Base-by-base conservation (phyloP, 371 early-diverging fungal genomes). In the Dinochytrium kinnereticum region DNA sequence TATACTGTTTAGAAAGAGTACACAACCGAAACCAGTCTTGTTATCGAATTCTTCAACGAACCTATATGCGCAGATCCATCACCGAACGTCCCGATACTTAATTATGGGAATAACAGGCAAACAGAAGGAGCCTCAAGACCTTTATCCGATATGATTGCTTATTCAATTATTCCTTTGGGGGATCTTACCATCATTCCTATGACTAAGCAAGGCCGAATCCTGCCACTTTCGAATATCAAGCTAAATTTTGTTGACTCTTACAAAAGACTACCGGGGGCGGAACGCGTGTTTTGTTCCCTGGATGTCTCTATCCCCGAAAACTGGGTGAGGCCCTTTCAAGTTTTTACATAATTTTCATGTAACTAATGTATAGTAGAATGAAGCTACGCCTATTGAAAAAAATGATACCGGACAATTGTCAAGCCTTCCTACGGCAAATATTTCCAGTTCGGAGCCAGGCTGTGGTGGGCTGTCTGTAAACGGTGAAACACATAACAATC, bases 31-130 rank as follows among this genome's bases (percentile, higher is more conserved):
- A 68, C 73, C 10, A 19, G 64, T 30, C 37, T 78, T 24, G 51
- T 76, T 10, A 70, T 78, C 53, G 79, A 78, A 49, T 64, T 76
- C 7, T 78, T 76, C 40, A 31, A 64, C 26, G 79, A 78, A 34
- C 76, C 79, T 0, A 38, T 38, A 15, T 3, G 64, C 37, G 33
- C 1, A 0, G 68, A 69, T 0, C 53, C 44, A 10, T 50, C 69
- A 28, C 65, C 50, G 30, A 5, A 33, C 33, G 5, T 15, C 3
- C 37, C 68, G 71, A 2, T 5, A 21, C 21, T 34, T 30, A 24
- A 21, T 36, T 3, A 13, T 15, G 2, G 19, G 24, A 17, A 49
- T 36, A 10, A 49, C 28, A n/a, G 15, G 13, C 15, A 26, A 31
- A 13, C 13, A 53, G 57, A 66, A 38, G 44, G 19, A 24, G 19